A percentile compares a stretch with the other conserved stretches of the same genome.
phyloP scores from a whole-genome alignment of 805 yeast genomes.

The Candida manassasensis region DNA sequence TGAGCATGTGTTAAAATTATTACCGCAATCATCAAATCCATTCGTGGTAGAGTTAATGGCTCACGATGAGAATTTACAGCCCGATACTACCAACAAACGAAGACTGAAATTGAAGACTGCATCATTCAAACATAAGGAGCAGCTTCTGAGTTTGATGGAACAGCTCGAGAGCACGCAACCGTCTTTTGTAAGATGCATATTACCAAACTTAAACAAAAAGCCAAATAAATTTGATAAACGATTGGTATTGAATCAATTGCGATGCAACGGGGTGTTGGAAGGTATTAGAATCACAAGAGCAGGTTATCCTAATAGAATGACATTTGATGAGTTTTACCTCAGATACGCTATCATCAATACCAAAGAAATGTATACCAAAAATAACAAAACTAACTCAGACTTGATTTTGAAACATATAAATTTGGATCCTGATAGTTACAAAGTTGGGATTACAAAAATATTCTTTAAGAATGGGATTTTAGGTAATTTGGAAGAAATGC shows the following conservation, averaged over 20 bases:
- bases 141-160: constrained; percentile 62
- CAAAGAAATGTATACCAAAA: constrained; percentile 39
- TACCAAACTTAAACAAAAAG: constrained; percentile 77
- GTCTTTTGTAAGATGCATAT: constrained; percentile 92
- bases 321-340: constrained; percentile 71
- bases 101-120: constrained; percentile 49
- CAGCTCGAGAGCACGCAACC: constrained; percentile 83
- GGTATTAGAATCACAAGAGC: constrained; percentile 96
- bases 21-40: constrained; percentile 51
- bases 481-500: constrained; percentile 70
- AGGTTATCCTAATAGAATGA: constrained; percentile 91
- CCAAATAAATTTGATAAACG: constrained; percentile 68
- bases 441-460: constrained; percentile 67
- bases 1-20: constrained; percentile 61
- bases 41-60: constrained; percentile 56
- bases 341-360: constrained; percentile 70
- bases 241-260: constrained; percentile 79
- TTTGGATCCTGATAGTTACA: constrained; percentile 55
- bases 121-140: constrained; percentile 85
- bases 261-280: constrained; percentile 97
- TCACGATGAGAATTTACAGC: constrained; percentile 26
- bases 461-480: constrained; percentile 75
- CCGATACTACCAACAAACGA: constrained; percentile 34
- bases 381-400: constrained; percentile 65
- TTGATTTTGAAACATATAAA: constrained; percentile 58